Evolutionary conservation across 2,329 filamentous ascomycete genomes (phyloP).

Genomic region (Cadophora sp.): DNA sequence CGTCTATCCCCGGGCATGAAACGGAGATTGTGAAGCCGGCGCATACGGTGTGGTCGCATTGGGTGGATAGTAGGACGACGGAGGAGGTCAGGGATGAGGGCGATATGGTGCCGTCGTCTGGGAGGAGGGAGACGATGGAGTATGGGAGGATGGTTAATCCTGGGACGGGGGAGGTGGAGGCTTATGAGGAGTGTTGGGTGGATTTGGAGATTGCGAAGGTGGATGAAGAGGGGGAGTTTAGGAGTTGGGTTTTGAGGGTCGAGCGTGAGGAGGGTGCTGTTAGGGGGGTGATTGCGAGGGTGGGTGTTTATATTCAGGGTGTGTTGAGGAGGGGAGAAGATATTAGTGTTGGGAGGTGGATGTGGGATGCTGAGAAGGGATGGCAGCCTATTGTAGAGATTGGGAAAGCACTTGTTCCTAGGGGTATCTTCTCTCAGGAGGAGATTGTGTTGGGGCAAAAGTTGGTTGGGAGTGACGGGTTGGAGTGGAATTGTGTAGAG

Average conservation of each 20-base stretch:
- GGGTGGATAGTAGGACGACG: constrained; percentile 38
- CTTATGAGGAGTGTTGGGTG: constrained; percentile 46
- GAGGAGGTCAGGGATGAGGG: constrained; percentile 42
- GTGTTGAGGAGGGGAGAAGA: constrained; percentile 31
- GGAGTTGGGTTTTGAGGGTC: constrained; percentile 34
- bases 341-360: constrained; percentile 31
- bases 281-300: constrained; percentile 34
- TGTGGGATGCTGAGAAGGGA: constrained; percentile 26
- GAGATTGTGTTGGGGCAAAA: constrained; percentile 7
- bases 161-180: constrained; percentile 37
- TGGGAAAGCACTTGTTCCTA: constrained; percentile 9
- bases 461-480: constrained; percentile 1
- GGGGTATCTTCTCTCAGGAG: background rate
- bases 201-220: constrained; percentile 36
- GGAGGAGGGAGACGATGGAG: constrained; percentile 41
- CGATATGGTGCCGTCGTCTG: constrained; percentile 34
- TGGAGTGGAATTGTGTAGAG: constrained; percentile 17
- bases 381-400: constrained; percentile 21
- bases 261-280: constrained; percentile 15
- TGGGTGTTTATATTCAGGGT: constrained; percentile 33
- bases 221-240: constrained; percentile 20
- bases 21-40: constrained; percentile 25
- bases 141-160: constrained; percentile 41
- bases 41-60: constrained; percentile 42
- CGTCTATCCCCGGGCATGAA: constrained; percentile 5